These are phyloP conservation scores for Ceratocystis colombiana DNA, from an alignment of 2,329 filamentous ascomycete species.

Conservation along the genomic window DNA sequence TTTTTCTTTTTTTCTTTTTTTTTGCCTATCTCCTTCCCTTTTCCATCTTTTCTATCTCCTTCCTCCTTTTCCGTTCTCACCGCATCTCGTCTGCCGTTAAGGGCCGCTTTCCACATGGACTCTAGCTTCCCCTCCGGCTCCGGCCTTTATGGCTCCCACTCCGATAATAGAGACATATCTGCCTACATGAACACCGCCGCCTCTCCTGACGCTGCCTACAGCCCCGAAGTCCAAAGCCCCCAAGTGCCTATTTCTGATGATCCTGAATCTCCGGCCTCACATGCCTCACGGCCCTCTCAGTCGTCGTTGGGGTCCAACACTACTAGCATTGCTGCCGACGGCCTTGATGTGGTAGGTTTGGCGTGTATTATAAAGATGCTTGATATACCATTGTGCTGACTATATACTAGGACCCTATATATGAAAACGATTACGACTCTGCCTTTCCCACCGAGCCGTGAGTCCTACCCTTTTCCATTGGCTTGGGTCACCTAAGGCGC, in stretches of 20 bases:
- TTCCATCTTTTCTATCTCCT: not conserved
- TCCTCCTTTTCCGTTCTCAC: not conserved
- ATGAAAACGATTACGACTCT: constrained; percentile 22
- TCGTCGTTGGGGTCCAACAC: constrained; percentile 19
- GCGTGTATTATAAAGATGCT: not conserved
- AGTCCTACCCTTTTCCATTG: constrained; percentile 11
- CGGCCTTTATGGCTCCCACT: constrained; percentile 6
- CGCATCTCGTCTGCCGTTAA: not conserved
- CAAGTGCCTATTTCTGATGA: not conserved
- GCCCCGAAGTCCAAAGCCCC: not conserved
- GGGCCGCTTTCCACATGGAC: constrained; percentile 7
- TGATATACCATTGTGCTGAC: not conserved
- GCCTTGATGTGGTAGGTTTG: constrained; percentile 23
- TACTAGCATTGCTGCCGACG: constrained; percentile 20
- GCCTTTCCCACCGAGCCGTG: constrained; percentile 21
- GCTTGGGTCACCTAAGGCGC: not conserved
- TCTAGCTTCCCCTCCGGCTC: constrained; percentile 9
- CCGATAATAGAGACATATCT: not conserved
- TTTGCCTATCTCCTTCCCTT: not conserved
- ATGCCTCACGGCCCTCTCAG: constrained; percentile 16
- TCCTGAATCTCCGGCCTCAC: constrained; percentile 7
- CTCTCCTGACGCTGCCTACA: not conserved
- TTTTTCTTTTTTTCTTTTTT: not conserved
- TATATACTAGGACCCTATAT: constrained; percentile 14
- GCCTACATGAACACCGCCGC: not conserved